Evolutionary conservation across 179 eudicot genomes (phyloP).

Genomic region (Corrigiola litoralis): DNA sequence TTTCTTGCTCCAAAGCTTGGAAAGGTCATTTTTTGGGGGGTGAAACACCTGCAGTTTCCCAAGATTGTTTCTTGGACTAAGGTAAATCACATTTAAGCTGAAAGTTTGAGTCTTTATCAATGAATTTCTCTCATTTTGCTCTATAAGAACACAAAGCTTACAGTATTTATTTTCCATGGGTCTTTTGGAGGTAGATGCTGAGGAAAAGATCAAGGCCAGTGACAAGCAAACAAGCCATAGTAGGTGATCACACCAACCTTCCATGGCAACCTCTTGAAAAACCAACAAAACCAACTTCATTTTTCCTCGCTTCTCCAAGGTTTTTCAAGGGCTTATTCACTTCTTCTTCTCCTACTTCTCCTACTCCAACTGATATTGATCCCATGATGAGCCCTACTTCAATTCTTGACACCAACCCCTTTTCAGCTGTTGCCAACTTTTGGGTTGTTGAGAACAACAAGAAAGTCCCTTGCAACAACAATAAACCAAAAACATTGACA

Average conservation of each 20-base stretch:
- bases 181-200: slow-evolving; percentile 43
- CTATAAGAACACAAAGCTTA: neutral
- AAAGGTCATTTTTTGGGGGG: neutral
- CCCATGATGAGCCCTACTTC: slow-evolving; percentile 53
- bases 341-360: neutral
- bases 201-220: slow-evolving; percentile 67
- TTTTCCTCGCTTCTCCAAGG: slow-evolving; percentile 57
- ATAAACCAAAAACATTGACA: slow-evolving; percentile 5
- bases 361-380: slow-evolving; percentile 13
- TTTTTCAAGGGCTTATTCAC: slow-evolving; percentile 43
- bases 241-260: slow-evolving; percentile 39
- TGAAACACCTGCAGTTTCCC: slow-evolving; percentile 2
- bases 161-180: neutral
- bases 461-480: slow-evolving; percentile 1
- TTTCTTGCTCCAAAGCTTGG: neutral
- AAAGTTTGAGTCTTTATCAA: neutral
- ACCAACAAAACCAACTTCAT: slow-evolving; percentile 39
- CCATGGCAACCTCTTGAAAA: slow-evolving; percentile 35
- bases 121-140: neutral
- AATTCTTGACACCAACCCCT: slow-evolving; percentile 49
- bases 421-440: slow-evolving; percentile 38
- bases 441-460: slow-evolving; percentile 26
- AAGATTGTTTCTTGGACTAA: slow-evolving; percentile 21
- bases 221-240: slow-evolving; percentile 38
- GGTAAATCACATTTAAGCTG: slow-evolving; percentile 7